phyloP scores from a whole-genome alignment of 208 protist genomes.

The Wallacemonas sp. region DNA sequence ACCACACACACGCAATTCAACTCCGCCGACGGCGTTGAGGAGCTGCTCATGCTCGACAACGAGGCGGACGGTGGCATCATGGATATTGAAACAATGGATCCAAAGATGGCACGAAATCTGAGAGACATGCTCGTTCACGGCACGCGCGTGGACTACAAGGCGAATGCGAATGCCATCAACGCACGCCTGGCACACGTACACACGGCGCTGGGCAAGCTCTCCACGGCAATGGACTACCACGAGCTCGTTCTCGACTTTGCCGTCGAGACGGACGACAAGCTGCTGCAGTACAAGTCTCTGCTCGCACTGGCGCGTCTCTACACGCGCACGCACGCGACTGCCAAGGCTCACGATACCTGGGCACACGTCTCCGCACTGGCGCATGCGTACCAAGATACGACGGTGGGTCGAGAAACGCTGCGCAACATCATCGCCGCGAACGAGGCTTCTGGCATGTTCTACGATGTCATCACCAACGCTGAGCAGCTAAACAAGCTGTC shows the following conservation, averaged over 20 bases:
- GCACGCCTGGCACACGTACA: conserved; percentile 78
- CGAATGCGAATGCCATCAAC: conserved; percentile 64
- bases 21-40: neutral
- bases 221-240: conserved; percentile 76
- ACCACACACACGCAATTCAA: neutral
- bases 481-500: conserved; percentile 68
- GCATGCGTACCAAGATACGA: conserved; percentile 79
- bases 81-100: conserved; percentile 9
- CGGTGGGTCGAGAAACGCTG: conserved; percentile 82
- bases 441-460: conserved; percentile 60
- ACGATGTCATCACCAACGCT: conserved; percentile 65
- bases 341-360: conserved; percentile 66
- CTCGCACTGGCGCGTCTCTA: conserved; percentile 77
- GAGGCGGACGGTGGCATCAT: conserved; percentile 15
- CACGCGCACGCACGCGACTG: conserved; percentile 33
- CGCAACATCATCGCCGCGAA: conserved; percentile 79
- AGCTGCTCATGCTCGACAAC: neutral
- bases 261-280: conserved; percentile 51
- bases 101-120: conserved; percentile 23
- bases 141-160: conserved; percentile 46
- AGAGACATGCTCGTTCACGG: conserved; percentile 47
- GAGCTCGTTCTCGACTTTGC: conserved; percentile 73
- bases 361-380: conserved; percentile 76
- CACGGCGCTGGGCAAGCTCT: conserved; percentile 60
- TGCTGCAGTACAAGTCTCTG: conserved; percentile 78